Percentiles rank a stretch among this genome's conserved stretches.
These are phyloP conservation scores for Yamadazyma spencermartinsiae DNA, from an alignment of 1,139 yeast genomes.

Conservation along the genomic window DNA sequence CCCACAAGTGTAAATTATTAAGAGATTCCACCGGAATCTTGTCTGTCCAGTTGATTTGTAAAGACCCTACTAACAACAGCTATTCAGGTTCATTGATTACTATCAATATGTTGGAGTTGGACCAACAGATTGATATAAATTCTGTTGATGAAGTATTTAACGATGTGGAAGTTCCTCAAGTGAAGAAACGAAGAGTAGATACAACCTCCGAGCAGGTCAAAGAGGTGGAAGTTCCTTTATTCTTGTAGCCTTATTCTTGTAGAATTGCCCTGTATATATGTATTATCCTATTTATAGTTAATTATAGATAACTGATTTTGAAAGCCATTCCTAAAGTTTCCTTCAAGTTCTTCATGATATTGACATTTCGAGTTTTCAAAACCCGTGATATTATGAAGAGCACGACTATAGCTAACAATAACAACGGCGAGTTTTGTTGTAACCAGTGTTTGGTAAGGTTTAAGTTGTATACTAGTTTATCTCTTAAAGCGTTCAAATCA, in stretches of 20 bases:
- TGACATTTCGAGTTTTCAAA: conserved; percentile 25
- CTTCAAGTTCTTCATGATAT: conserved; percentile 30
- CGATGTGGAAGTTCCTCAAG: conserved; percentile 6
- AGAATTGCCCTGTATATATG: neutral
- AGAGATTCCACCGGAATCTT: conserved; percentile 59
- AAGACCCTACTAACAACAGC: conserved; percentile 26
- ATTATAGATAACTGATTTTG: conserved; percentile 39
- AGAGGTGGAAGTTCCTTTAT: conserved; percentile 17
- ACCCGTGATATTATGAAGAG: conserved; percentile 24
- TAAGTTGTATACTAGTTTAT: conserved; percentile 13
- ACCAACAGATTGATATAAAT: conserved; percentile 10
- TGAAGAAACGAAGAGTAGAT: conserved; percentile 11
- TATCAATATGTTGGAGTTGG: conserved; percentile 54
- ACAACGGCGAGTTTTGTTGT: conserved; percentile 30
- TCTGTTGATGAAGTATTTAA: conserved; percentile 9
- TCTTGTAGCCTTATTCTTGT: conserved; percentile 13
- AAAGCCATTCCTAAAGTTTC: conserved; percentile 49
- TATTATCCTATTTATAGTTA: conserved; percentile 1
- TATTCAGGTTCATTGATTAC: conserved; percentile 66
- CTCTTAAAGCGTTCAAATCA: conserved; percentile 11
- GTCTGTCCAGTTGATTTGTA: conserved; percentile 46
- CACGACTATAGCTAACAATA: conserved; percentile 24
- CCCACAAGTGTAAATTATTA: conserved; percentile 59
- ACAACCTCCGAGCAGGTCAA: neutral
- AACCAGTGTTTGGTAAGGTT: conserved; percentile 21